Evolutionary conservation across 805 yeast species (phyloP).

Genomic region (Dipodascopsis tothii): DNA sequence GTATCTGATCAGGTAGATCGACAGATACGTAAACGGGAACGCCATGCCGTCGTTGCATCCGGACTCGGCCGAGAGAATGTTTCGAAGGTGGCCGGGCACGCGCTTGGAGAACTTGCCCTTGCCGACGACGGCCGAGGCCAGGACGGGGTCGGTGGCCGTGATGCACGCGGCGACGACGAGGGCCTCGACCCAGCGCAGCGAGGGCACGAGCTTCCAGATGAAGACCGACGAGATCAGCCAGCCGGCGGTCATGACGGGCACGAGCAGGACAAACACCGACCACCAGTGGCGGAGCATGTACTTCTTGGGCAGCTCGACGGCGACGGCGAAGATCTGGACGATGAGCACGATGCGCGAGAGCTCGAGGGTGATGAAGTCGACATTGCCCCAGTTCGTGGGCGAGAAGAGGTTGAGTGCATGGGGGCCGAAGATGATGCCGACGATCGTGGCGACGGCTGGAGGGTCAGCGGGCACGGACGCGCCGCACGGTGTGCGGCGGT

Average conservation of each 20-base stretch:
- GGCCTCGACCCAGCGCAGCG: conserved; percentile 61
- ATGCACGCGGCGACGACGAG: conserved; percentile 76
- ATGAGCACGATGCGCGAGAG: conserved; percentile 74
- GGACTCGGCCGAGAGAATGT: conserved; percentile 74
- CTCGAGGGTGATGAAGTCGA: conserved; percentile 75
- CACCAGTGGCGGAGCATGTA: conserved; percentile 80
- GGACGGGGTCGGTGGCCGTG: conserved; percentile 91
- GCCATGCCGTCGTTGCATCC: conserved; percentile 97
- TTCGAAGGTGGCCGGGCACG: conserved; percentile 87
- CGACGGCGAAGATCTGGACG: conserved; percentile 87
- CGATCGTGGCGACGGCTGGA: conserved; percentile 63
- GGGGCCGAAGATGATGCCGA: conserved; percentile 85
- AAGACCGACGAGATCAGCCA: conserved; percentile 80
- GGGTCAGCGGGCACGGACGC: too few relatives aligned
- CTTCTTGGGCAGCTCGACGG: conserved; percentile 85
- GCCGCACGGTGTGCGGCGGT: too few relatives aligned
- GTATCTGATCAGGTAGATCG: conserved; percentile 61
- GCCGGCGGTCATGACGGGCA: conserved; percentile 86
- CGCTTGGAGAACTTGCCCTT: conserved; percentile 85
- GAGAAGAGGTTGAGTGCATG: conserved; percentile 75
- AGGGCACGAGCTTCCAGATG: conserved; percentile 69
- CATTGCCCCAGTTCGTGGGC: conserved; percentile 78
- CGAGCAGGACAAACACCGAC: conserved; percentile 62
- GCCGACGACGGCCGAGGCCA: conserved; percentile 93
- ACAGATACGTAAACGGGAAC: conserved; percentile 72